These are phyloP conservation scores for Aquilaria agallochum DNA, from an alignment of 441 rosid genomes.

Conservation along the genomic window DNA sequence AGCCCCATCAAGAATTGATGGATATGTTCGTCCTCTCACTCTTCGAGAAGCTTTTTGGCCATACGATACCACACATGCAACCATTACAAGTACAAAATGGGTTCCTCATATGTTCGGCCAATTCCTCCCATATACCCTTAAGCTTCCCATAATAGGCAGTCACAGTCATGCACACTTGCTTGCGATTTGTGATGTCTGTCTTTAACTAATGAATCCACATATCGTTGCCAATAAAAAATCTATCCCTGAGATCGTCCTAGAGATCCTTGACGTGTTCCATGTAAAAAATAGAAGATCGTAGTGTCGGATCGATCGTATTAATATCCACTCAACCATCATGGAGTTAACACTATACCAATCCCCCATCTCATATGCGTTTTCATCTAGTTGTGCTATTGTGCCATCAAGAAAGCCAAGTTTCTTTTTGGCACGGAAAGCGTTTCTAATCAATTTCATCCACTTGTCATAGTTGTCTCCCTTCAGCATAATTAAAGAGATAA, in stretches of 20 bases:
- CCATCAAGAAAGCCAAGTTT: slow-evolving; percentile 11
- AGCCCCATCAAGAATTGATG: slow-evolving; percentile 8
- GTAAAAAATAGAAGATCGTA: not conserved
- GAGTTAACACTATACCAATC: slow-evolving; percentile 5
- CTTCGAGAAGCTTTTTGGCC: not conserved
- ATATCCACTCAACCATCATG: too few species aligned
- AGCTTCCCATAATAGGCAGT: too few species aligned
- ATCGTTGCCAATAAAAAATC: too few species aligned
- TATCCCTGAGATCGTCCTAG: not conserved
- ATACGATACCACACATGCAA: not conserved
- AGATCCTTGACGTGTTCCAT: slow-evolving; percentile 6
- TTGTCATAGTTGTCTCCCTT: too few species aligned
- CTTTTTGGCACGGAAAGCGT: too few species aligned
- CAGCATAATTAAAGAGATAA: too few species aligned
- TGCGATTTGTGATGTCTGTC: too few species aligned
- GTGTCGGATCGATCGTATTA: too few species aligned
- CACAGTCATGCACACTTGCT: not conserved
- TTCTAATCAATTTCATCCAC: too few species aligned
- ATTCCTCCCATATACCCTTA: too few species aligned
- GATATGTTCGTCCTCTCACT: not conserved
- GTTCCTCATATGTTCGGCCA: too few species aligned
- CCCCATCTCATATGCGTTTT: not conserved
- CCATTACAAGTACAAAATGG: not conserved
- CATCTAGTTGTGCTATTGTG: not conserved
- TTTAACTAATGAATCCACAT: too few species aligned